phyloP scores from a whole-genome alignment of 2,329 filamentous ascomycete genomes.

The Xylariaceae sp. region DNA sequence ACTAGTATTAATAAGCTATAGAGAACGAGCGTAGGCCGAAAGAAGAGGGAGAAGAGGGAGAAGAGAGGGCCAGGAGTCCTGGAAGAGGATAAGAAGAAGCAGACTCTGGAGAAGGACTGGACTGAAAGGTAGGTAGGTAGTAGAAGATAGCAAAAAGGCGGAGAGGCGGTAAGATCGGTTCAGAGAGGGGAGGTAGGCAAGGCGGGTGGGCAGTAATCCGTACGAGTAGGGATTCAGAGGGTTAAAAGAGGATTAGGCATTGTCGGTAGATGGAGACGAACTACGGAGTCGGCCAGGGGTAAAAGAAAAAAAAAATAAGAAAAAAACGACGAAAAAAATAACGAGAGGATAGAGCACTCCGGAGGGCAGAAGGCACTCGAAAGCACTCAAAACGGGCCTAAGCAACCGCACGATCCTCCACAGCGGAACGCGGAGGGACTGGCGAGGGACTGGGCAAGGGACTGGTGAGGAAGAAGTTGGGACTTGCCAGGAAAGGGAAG shows the following conservation, averaged over 20 bases:
- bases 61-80: slow-evolving; percentile 14
- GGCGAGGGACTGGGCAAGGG: slow-evolving; percentile 5
- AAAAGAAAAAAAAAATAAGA: slow-evolving; percentile 3
- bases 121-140: slow-evolving; percentile 14
- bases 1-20: slow-evolving; percentile 34
- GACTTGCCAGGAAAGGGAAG: slow-evolving; percentile 8
- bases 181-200: slow-evolving; percentile 15
- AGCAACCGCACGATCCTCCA: slow-evolving; percentile 16
- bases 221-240: slow-evolving; percentile 28
- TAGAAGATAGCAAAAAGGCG: slow-evolving; percentile 25
- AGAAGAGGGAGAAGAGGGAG: slow-evolving; percentile 27
- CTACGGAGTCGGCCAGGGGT: slow-evolving; percentile 18
- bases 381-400: slow-evolving; percentile 25
- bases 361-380: neutral
- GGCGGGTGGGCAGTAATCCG: no score
- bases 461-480: neutral
- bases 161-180: slow-evolving; percentile 11
- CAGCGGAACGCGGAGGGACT: slow-evolving; percentile 13
- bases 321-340: slow-evolving; percentile 5
- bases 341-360: slow-evolving; percentile 18
- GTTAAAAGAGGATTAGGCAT: slow-evolving; percentile 23
- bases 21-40: slow-evolving; percentile 32
- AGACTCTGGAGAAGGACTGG: slow-evolving; percentile 28
- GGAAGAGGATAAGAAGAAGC: slow-evolving; percentile 22
- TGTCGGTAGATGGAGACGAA: slow-evolving; percentile 23